Evolutionary conservation across 805 yeast genomes (phyloP).

Genomic region (Lipomyces yamadae): DNA sequence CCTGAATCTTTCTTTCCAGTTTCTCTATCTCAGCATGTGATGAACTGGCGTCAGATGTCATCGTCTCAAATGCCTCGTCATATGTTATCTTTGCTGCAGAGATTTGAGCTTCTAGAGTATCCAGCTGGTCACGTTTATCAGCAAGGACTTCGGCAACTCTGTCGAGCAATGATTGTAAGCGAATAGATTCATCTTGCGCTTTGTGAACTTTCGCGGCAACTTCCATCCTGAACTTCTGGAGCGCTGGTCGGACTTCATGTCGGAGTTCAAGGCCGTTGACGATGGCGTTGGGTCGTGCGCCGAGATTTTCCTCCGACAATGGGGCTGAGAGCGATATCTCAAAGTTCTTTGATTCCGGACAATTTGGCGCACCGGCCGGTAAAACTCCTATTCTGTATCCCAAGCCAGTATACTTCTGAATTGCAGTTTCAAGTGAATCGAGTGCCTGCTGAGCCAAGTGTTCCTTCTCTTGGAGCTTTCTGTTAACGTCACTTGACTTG

Average conservation of each 20-base stretch:
- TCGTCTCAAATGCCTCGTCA: slow-evolving; percentile 60
- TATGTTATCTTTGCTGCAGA: slow-evolving; percentile 57
- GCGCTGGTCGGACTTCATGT: slow-evolving; percentile 46
- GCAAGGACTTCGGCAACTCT: slow-evolving; percentile 58
- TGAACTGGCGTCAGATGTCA: slow-evolving; percentile 57
- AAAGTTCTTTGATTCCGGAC: slow-evolving; percentile 42
- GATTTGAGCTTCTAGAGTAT: slow-evolving; percentile 61
- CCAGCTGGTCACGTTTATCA: slow-evolving; percentile 62
- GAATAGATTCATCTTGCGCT: slow-evolving; percentile 61
- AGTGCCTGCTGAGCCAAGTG: slow-evolving; percentile 55
- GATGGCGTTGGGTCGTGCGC: slow-evolving; percentile 51
- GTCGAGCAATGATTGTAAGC: slow-evolving; percentile 64
- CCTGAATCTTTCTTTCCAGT: slow-evolving; percentile 61
- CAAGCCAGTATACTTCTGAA: slow-evolving; percentile 61
- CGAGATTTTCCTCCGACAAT: slow-evolving; percentile 53
- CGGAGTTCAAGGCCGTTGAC: slow-evolving; percentile 50
- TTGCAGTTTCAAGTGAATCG: slow-evolving; percentile 57
- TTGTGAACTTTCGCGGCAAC: slow-evolving; percentile 54
- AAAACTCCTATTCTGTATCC: slow-evolving; percentile 55
- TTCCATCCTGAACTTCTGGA: slow-evolving; percentile 54
- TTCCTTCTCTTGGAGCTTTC: slow-evolving; percentile 56
- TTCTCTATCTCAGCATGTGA: slow-evolving; percentile 69
- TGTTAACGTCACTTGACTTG: slow-evolving; percentile 54
- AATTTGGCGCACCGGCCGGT: slow-evolving; percentile 38
- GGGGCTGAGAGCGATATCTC: slow-evolving; percentile 52